Percentiles rank a stretch among this genome's conserved stretches.
phyloP scores from a whole-genome alignment of 2,329 filamentous ascomycete genomes.

The Amauroascus niger region DNA sequence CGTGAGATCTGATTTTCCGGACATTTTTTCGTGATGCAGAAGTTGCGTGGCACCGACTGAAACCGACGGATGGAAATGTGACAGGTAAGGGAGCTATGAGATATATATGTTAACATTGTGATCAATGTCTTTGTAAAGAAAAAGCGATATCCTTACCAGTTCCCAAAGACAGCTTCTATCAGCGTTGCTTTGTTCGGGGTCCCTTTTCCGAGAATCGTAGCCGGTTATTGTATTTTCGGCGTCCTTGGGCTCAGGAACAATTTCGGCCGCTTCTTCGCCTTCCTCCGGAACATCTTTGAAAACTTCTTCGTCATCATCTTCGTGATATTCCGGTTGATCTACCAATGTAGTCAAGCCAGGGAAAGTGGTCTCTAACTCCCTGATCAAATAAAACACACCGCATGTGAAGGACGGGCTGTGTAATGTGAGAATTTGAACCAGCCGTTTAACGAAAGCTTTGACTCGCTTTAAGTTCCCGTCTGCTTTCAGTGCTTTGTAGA shows the following conservation, averaged over 20 bases:
- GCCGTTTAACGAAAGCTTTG: conserved; percentile 89
- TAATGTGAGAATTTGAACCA: conserved; percentile 75
- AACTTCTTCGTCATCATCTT: conserved; percentile 58
- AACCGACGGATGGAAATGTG: conserved; percentile 90
- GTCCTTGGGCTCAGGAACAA: conserved; percentile 21
- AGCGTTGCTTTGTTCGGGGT: conserved; percentile 88
- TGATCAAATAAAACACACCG: conserved; percentile 80
- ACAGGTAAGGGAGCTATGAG: conserved; percentile 52
- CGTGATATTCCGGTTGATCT: conserved; percentile 67
- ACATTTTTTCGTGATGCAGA: conserved; percentile 58
- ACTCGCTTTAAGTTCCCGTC: conserved; percentile 86
- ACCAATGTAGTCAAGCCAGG: conserved; percentile 69
- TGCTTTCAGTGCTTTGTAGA: conserved; percentile 78
- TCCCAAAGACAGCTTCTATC: conserved; percentile 92
- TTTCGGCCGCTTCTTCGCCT: conserved; percentile 34
- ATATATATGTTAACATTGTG: conserved; percentile 11
- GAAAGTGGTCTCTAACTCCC: conserved; percentile 69
- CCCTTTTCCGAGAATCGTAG: conserved; percentile 84
- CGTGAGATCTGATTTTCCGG: conserved; percentile 80
- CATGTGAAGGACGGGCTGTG: conserved; percentile 91
- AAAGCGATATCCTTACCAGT: conserved; percentile 49
- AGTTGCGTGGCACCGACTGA: conserved; percentile 69
- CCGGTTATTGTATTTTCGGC: conserved; percentile 28
- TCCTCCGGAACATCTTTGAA: conserved; percentile 57
- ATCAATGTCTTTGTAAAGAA: not conserved